Conservation (phyloP, 2,329 filamentous ascomycete genomes). For the Colletotrichum horii region DNA sequence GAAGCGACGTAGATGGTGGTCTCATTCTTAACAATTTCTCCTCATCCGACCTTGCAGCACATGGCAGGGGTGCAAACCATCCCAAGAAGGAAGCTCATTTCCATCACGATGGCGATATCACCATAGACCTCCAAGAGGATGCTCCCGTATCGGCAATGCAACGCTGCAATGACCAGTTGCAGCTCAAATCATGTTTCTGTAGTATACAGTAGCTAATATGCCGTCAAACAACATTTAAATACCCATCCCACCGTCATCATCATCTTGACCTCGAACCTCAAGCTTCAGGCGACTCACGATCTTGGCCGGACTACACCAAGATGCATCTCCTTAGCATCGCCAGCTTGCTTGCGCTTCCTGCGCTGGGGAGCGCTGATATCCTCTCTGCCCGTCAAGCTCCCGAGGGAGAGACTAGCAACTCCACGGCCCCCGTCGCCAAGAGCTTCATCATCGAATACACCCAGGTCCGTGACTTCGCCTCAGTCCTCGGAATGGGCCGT, state of each 20-base stretch:
- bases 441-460: slow-evolving; percentile 22
- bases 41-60: background rate
- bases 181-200: background rate
- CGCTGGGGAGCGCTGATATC: background rate
- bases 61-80: background rate
- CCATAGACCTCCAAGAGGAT: background rate
- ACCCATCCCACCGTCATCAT: background rate
- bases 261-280: no score
- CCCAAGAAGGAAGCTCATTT: slow-evolving; percentile 18
- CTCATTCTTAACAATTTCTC: background rate
- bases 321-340: slow-evolving; percentile 7
- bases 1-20: background rate
- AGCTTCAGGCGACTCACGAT: background rate
- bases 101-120: slow-evolving; percentile 8
- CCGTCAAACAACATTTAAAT: background rate
- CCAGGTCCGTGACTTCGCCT: background rate
- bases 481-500: no score
- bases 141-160: slow-evolving; percentile 10
- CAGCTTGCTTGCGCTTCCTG: slow-evolving; percentile 1
- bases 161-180: background rate
- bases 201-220: fast-evolving
- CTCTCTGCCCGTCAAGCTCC: background rate
- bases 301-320: background rate
- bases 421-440: slow-evolving; percentile 10
- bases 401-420: slow-evolving; percentile 1